Evolutionary conservation across 495 filamentous ascomycete genomes (phyloP), one percentile per base, ranked within the genome.

Genomic region (Penicillium pancosmium): DNA sequence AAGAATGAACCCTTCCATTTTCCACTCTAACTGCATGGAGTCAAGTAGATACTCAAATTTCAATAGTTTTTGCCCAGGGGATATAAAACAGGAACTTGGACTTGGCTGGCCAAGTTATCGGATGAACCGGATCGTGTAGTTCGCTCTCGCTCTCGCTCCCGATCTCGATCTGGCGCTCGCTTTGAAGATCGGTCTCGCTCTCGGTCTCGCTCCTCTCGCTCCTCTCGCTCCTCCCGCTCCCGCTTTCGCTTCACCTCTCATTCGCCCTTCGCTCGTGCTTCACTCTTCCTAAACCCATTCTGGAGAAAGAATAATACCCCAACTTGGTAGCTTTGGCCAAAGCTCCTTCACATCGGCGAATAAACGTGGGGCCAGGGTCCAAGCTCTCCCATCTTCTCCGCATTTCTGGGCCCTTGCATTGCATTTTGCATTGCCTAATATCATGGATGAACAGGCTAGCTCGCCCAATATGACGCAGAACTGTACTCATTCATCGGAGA

Each of bases 191-290:
- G 48, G 4, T 51, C 19, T 51, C 19, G 19, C 19, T 21, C 48
- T 31, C 47, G 55, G 6, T 35, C 21, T 51, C 47, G 53, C 25
- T 55, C n/a, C n/a, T n/a, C n/a, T n/a, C n/a, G n/a, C n/a, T n/a
- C n/a, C n/a, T n/a, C 36, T 27, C 43, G 54, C 8, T 31, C 27
- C 2, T 50, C 36, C 15, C 36, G 36, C 36, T 13, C 16, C 41
- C 41, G 41, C 41, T 12, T 19, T 13, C n/a, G 21, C 34, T 18
- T 9, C 16, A 11, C 12, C 15, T 49, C 23, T 54, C 50, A 33
- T 34, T 59, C 43, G 44, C 41, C 33, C 33, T 12, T 18, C 27
- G 47, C 11, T 34, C 3, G 23, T 51, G 18, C 7, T 27, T 50
- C 23, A 50, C 31, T 31, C 36, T 1, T 31, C 15, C 36, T 15